Evolutionary conservation across 768 basidiomycete species (phyloP).

Genomic region (Leccinum obscurum): DNA sequence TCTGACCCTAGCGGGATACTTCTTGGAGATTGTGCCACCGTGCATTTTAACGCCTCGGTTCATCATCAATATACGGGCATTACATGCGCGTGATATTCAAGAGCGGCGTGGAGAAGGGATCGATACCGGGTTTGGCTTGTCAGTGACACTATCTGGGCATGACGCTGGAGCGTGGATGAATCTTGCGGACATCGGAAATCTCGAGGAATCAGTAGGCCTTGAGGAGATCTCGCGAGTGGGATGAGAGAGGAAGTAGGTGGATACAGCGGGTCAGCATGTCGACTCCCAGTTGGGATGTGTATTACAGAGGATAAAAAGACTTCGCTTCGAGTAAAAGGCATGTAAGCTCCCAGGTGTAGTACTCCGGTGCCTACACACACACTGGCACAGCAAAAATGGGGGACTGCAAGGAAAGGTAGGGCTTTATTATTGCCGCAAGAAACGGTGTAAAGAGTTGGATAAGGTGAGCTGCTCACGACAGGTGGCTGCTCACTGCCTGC

Average conservation of each 20-base stretch:
- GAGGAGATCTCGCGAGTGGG: not conserved
- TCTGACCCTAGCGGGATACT: not conserved
- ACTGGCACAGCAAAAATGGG: no score
- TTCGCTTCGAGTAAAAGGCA: no score
- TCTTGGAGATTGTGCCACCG: not conserved
- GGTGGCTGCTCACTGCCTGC: conserved; percentile 9
- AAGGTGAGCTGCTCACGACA: no score
- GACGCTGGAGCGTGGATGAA: not conserved
- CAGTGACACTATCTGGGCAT: not conserved
- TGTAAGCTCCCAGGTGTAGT: no score
- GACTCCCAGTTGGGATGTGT: no score
- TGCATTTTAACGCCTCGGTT: not conserved
- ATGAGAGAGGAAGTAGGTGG: not conserved
- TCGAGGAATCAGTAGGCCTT: not conserved
- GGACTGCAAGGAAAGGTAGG: conserved; percentile 56
- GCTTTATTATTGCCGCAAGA: conserved; percentile 52
- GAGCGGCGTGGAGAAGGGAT: not conserved
- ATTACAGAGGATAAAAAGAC: no score
- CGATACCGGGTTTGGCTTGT: not conserved
- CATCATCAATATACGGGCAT: not conserved
- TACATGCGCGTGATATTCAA: not conserved
- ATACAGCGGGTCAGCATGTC: not conserved
- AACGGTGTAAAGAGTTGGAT: conserved; percentile 41
- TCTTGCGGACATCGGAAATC: not conserved
- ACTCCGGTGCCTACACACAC: no score